phyloP scores from a whole-genome alignment of 257 asterid species.

The Przewalskia tangutica region DNA sequence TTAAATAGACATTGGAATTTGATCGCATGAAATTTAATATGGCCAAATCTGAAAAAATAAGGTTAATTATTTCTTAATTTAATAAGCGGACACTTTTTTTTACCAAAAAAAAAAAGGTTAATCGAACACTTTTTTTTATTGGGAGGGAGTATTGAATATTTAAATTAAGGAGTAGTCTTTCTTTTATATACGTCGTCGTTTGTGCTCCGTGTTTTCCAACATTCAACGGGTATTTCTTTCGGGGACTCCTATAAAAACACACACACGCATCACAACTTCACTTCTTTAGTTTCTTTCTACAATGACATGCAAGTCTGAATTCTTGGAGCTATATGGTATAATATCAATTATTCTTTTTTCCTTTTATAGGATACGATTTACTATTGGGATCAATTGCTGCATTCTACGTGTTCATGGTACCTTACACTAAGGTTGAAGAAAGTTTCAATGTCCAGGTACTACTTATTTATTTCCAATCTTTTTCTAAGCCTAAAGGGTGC shows the following conservation, averaged over 20 bases:
- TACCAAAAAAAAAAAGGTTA: too few species aligned
- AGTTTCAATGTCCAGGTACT: conserved; percentile 92
- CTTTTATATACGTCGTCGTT: background rate
- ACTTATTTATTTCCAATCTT: background rate
- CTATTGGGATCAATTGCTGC: conserved; percentile 76
- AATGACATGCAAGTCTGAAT: conserved; percentile 17
- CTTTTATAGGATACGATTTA: conserved; percentile 61
- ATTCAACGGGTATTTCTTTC: background rate
- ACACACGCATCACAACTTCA: background rate
- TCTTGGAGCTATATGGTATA: conserved; percentile 16
- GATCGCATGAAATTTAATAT: too few species aligned
- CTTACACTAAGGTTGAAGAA: conserved; percentile 95
- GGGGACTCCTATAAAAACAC: background rate
- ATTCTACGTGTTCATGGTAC: conserved; percentile 72
- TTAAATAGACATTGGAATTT: too few species aligned
- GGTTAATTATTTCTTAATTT: too few species aligned
- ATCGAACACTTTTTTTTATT: too few species aligned
- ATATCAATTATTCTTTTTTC: background rate
- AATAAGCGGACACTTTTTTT: too few species aligned
- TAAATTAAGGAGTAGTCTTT: background rate
- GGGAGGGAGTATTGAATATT: too few species aligned
- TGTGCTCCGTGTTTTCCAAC: background rate
- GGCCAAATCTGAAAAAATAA: too few species aligned
- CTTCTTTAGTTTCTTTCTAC: background rate
- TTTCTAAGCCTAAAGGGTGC: background rate